Evolutionary conservation across 2,329 filamentous ascomycete genomes (phyloP).

Genomic region (Sodiomyces alkalinus): DNA sequence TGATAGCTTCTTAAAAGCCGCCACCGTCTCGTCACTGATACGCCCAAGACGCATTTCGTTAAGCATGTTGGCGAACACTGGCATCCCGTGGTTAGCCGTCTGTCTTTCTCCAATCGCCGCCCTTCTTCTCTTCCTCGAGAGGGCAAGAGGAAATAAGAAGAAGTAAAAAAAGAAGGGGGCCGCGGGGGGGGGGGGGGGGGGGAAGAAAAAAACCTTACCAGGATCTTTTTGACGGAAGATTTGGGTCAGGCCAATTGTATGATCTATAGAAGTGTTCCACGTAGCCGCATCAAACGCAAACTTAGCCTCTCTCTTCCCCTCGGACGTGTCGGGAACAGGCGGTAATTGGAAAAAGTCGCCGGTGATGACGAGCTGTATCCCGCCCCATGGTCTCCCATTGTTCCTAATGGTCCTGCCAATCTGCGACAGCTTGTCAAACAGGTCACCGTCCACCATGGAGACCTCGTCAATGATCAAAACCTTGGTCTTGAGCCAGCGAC

Average conservation of each 20-base stretch:
- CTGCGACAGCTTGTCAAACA: slow-evolving; percentile 90
- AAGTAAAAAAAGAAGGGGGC: too few species aligned
- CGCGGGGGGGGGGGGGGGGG: too few species aligned
- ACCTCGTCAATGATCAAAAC: slow-evolving; percentile 87
- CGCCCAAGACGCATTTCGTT: slow-evolving; percentile 93
- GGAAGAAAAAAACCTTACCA: slow-evolving; percentile 29
- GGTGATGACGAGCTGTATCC: slow-evolving; percentile 89
- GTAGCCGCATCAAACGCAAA: slow-evolving; percentile 89
- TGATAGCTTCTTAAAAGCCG: slow-evolving; percentile 58
- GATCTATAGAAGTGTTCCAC: slow-evolving; percentile 84
- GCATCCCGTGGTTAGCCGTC: slow-evolving; percentile 6
- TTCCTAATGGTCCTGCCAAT: slow-evolving; percentile 77
- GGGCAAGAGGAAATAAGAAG: too few species aligned
- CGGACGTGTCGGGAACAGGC: slow-evolving; percentile 61
- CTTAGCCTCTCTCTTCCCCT: slow-evolving; percentile 50
- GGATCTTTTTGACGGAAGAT: slow-evolving; percentile 91
- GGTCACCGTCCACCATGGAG: slow-evolving; percentile 94
- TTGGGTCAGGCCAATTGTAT: slow-evolving; percentile 88
- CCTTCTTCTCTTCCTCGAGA: too few species aligned
- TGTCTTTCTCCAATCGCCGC: too few species aligned
- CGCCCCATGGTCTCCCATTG: slow-evolving; percentile 85
- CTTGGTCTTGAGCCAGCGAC: slow-evolving; percentile 78
- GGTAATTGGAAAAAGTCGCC: slow-evolving; percentile 97
- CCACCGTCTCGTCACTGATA: slow-evolving; percentile 61
- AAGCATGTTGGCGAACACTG: slow-evolving; percentile 82